Percentiles rank a stretch among this genome's conserved stretches.
Evolutionary conservation across 2,329 filamentous ascomycete genomes (phyloP).

Genomic region (Pseudogymnoascus sp.): DNA sequence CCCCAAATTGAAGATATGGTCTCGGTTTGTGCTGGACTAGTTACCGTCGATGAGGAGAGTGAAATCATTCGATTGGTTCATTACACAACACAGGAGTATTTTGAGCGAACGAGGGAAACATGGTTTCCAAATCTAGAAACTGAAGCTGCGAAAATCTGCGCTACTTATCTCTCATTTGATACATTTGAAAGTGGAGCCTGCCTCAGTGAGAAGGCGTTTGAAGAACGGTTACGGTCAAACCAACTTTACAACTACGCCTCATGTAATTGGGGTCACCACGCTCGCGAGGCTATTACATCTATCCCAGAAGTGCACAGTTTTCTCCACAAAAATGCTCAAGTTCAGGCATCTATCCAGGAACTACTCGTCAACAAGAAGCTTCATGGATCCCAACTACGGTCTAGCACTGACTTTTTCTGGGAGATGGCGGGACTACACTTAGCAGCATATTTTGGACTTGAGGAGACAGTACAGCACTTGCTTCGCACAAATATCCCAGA

Average conservation of each 20-base stretch:
- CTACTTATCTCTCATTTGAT: conserved; percentile 27
- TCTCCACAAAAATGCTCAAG: conserved; percentile 6
- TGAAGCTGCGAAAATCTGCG: conserved; percentile 17
- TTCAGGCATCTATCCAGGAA: conserved; percentile 12
- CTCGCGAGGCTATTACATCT: conserved; percentile 13
- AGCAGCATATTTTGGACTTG: conserved; percentile 9
- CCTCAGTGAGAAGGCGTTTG: conserved; percentile 10
- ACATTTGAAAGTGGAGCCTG: conserved; percentile 21
- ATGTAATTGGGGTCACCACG: conserved; percentile 16
- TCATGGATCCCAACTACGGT: neutral
- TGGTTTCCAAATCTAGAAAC: conserved; percentile 14
- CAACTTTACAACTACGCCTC: conserved; percentile 19
- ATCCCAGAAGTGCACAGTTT: conserved; percentile 12
- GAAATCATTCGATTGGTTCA: conserved; percentile 20
- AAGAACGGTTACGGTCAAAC: conserved; percentile 11
- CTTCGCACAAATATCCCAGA: conserved; percentile 10
- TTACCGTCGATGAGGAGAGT: conserved; percentile 21
- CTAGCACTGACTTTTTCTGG: neutral
- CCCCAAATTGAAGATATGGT: conserved; percentile 14
- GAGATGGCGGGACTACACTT: neutral
- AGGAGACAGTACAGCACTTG: neutral
- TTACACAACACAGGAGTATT: conserved; percentile 35
- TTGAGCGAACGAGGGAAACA: conserved; percentile 24
- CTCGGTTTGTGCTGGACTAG: conserved; percentile 19
- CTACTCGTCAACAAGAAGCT: neutral